Percentiles rank a stretch among this genome's conserved stretches.
These are phyloP conservation scores for Perilla frutescens DNA, from an alignment of 257 asterid genomes.

Conservation along the genomic window DNA sequence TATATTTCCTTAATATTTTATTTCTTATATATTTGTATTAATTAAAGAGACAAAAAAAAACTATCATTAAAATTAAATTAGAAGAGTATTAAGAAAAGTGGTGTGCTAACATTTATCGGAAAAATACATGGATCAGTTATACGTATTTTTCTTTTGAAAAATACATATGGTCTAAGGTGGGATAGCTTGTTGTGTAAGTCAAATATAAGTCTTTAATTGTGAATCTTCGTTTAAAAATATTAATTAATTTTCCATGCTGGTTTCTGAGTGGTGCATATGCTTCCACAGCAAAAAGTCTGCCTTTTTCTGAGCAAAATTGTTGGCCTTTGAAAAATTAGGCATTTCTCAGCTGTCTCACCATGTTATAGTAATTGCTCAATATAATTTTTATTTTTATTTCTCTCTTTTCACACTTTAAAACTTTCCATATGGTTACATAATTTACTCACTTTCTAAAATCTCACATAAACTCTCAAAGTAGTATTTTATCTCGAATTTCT, in stretches of 20 bases:
- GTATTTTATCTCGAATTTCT: not conserved
- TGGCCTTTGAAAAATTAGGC: constrained; percentile 43
- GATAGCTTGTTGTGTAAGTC: constrained; percentile 47
- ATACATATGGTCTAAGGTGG: not conserved
- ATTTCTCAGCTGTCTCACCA: constrained; percentile 36
- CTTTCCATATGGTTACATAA: not conserved
- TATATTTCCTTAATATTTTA: too few species aligned
- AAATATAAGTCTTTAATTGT: constrained; percentile 7
- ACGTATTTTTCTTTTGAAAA: too few species aligned
- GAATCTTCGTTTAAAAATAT: not conserved
- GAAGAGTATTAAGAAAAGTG: too few species aligned
- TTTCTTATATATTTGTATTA: too few species aligned
- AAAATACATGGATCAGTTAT: too few species aligned
- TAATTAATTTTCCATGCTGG: constrained; percentile 16
- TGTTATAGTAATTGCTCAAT: constrained; percentile 29
- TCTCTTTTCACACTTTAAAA: constrained; percentile 19
- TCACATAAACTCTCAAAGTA: not conserved
- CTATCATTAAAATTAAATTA: too few species aligned
- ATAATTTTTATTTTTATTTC: not conserved
- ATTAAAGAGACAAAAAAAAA: too few species aligned
- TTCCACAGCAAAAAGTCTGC: constrained; percentile 37
- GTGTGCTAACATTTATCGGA: too few species aligned
- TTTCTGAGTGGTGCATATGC: constrained; percentile 34
- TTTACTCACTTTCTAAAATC: constrained; percentile 4
- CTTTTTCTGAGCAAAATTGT: constrained; percentile 38